Conservation (phyloP, 352 stramenopile genomes). For the Globisporangium splendens region DNA sequence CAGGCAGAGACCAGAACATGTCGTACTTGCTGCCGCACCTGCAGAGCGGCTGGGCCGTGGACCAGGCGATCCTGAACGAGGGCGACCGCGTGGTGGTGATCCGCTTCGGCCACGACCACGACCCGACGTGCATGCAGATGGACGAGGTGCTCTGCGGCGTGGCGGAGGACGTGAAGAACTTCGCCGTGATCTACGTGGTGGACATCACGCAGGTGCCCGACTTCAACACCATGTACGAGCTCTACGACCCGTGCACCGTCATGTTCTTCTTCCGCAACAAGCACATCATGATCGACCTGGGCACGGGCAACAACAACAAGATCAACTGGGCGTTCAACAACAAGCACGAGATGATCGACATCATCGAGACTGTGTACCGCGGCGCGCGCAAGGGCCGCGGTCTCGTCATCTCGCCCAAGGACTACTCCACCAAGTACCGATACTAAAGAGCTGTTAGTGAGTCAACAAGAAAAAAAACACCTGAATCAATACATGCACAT, state of each 20-base stretch:
- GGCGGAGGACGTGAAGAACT: slow-evolving; percentile 99
- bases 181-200: slow-evolving; percentile 97
- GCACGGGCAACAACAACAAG: slow-evolving; percentile 99
- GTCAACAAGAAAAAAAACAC: no score
- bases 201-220: slow-evolving; percentile 95
- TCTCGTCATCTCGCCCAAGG: slow-evolving; percentile 98
- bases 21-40: slow-evolving; percentile 98
- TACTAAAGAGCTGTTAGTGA: slow-evolving; percentile 91
- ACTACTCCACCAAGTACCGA: slow-evolving; percentile 99
- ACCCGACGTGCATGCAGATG: slow-evolving; percentile 99
- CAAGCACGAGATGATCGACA: slow-evolving; percentile 99
- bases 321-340: slow-evolving; percentile 98
- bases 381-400: slow-evolving; percentile 96
- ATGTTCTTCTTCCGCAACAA: slow-evolving; percentile 99
- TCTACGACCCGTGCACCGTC: slow-evolving; percentile 98
- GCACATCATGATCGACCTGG: slow-evolving; percentile 99
- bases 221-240: slow-evolving; percentile 99
- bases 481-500: no score
- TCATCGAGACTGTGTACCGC: slow-evolving; percentile 99
- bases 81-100: slow-evolving; percentile 98
- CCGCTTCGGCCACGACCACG: slow-evolving; percentile 97
- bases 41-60: slow-evolving; percentile 96
- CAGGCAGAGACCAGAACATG: slow-evolving; percentile 43
- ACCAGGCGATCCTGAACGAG: slow-evolving; percentile 99
- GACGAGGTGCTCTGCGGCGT: slow-evolving; percentile 95